Conservation (phyloP, 148 eudicot species). For the Camellia granthamiana region DNA sequence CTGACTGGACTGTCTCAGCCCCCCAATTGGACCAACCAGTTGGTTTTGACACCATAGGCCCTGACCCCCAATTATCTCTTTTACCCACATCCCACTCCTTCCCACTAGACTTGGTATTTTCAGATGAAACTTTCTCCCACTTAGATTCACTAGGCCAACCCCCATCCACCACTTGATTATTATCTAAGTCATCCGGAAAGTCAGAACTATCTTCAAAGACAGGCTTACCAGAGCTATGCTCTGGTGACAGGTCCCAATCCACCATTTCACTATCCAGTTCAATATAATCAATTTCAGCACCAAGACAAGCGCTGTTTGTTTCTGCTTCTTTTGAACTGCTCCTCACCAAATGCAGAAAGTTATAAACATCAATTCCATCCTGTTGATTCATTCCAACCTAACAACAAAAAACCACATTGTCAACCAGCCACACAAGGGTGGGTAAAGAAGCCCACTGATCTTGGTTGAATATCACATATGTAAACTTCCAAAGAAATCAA, state of each 20-base stretch:
- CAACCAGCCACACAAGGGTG: not conserved
- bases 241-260: slow-evolving; percentile 65
- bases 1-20: not conserved
- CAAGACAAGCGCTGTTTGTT: slow-evolving; percentile 55
- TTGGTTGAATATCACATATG: not conserved
- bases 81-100: slow-evolving; percentile 17
- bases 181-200: slow-evolving; percentile 21
- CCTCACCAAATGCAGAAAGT: slow-evolving; percentile 67
- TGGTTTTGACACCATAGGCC: not conserved
- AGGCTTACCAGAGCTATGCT: slow-evolving; percentile 47
- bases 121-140: slow-evolving; percentile 32
- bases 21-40: slow-evolving; percentile 41
- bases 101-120: slow-evolving; percentile 10
- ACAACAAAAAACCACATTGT: slow-evolving; percentile 15
- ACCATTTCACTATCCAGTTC: slow-evolving; percentile 45
- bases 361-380: slow-evolving; percentile 59
- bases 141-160: slow-evolving; percentile 13
- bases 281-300: slow-evolving; percentile 61
- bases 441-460: not conserved
- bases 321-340: slow-evolving; percentile 41
- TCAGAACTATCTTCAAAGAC: slow-evolving; percentile 66
- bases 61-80: not conserved
- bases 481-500: not conserved
- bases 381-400: slow-evolving; percentile 45
- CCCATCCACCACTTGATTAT: slow-evolving; percentile 15